Evolutionary conservation across 2,329 filamentous ascomycete genomes (phyloP), one percentile per base, ranked within the genome.

Genomic region (Berkeleyomyces rouxiae): DNA sequence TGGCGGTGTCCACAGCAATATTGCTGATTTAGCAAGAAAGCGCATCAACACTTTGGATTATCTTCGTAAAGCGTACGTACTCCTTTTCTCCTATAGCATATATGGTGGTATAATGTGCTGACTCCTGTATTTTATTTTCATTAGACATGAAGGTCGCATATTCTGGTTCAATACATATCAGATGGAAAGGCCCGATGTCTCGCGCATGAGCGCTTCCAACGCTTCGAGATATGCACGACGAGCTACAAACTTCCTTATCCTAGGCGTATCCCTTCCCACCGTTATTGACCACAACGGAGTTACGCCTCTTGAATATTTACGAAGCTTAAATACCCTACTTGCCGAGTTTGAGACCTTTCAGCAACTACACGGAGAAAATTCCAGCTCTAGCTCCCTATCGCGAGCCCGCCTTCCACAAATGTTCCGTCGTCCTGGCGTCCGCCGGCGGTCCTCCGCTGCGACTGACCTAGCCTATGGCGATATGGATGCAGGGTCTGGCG

Each of bases 121-220:
- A 44, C 37, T 43, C 23, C 10, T 57, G 33, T 43, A 11, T 11
- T 53, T 4, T 33, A 13, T n/a, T 23, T 31, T 11, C 42, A 33
- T 39, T 39, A 95, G 90, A 37, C 91, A 99, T 71, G 90, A 96
- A 74, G 91, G 92, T 65, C 85, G 90, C 64, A 85, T 96, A 49
- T 97, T 95, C 77, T 97, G 93, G 91, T 96, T 97, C 78, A 96
- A 96, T 75, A 96, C 93, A 0, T 83, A 96, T 65, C 87, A 95
- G 70, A 96, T 96, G 74, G 88, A 90, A 67, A 87, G 89, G 69
- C 74, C 82, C 39, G 90, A 96, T 72, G 79, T 97, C 42, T 77
- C 81, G 60, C 85, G 86, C 70, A 86, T 96, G 77, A 85, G 92
- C 55, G 95, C 90, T 71, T 92, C 95, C 71, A 88, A 95, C 64